Evolutionary conservation across 1,284 basidiomycete genomes (phyloP).

Genomic region (Pseudozyma sp.): DNA sequence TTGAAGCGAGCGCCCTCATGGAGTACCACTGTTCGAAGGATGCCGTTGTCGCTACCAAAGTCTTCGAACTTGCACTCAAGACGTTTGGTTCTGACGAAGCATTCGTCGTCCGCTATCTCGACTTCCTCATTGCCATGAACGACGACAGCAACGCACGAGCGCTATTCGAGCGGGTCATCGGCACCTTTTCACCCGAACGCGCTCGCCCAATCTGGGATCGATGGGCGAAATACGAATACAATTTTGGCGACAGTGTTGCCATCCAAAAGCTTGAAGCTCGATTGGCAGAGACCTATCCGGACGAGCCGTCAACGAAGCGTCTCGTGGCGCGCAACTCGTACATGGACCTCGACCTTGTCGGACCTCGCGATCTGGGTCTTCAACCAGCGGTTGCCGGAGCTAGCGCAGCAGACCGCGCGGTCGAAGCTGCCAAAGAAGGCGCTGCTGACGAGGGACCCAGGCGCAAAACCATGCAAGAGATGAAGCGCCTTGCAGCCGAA

Average conservation of each 20-base stretch:
- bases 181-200: slow-evolving; percentile 81
- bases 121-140: slow-evolving; percentile 92
- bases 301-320: slow-evolving; percentile 87
- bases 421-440: slow-evolving; percentile 38
- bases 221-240: slow-evolving; percentile 95
- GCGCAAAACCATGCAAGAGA: slow-evolving; percentile 58
- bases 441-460: slow-evolving; percentile 38
- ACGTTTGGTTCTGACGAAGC: slow-evolving; percentile 79
- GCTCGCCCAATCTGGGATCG: slow-evolving; percentile 91
- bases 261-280: slow-evolving; percentile 89
- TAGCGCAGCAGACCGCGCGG: slow-evolving; percentile 49
- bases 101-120: slow-evolving; percentile 87
- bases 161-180: slow-evolving; percentile 88
- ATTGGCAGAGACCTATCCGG: slow-evolving; percentile 86
- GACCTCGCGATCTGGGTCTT: slow-evolving; percentile 86
- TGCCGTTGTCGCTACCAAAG: slow-evolving; percentile 83
- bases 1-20: slow-evolving; percentile 87
- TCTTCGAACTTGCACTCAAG: slow-evolving; percentile 94
- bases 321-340: slow-evolving; percentile 92
- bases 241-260: slow-evolving; percentile 90
- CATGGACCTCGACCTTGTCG: slow-evolving; percentile 86
- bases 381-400: slow-evolving; percentile 23
- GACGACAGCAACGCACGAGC: slow-evolving; percentile 96
- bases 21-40: slow-evolving; percentile 96
- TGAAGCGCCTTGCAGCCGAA: slow-evolving; percentile 43